A percentile compares a stretch with the other conserved stretches of the same genome.
phyloP scores from a whole-genome alignment of 83 land plant species.

The Isoetes engelmannii region DNA sequence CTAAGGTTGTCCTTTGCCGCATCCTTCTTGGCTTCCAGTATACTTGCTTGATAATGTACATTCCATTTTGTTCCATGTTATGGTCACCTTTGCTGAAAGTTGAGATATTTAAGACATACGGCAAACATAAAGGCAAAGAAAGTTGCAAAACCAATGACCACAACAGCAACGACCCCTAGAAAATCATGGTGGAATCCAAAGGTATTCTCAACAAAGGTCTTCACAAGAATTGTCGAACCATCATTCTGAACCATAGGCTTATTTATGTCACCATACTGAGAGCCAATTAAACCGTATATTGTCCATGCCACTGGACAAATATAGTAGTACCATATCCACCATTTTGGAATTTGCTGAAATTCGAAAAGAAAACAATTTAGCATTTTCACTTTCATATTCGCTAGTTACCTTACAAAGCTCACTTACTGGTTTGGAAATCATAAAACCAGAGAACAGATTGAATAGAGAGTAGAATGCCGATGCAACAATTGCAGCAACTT shows the following conservation, averaged over 20 bases:
- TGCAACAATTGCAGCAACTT: too few relatives aligned
- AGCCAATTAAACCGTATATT: slow-evolving; percentile 18
- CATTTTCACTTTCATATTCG: too few relatives aligned
- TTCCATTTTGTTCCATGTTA: too few relatives aligned
- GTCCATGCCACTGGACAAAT: slow-evolving; percentile 21
- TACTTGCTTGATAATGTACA: too few relatives aligned
- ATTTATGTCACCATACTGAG: slow-evolving; percentile 21
- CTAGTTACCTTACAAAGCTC: too few relatives aligned
- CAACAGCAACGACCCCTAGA: neutral
- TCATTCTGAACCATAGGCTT: neutral
- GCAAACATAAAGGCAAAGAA: slow-evolving; percentile 2
- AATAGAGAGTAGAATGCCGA: too few relatives aligned
- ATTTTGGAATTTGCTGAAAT: slow-evolving; percentile 19
- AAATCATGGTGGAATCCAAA: slow-evolving; percentile 4
- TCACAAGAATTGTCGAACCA: neutral
- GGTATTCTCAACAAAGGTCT: neutral
- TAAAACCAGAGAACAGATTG: too few relatives aligned
- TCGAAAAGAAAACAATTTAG: too few relatives aligned
- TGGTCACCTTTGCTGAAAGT: slow-evolving; percentile 2
- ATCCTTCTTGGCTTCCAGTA: too few relatives aligned
- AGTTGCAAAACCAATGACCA: neutral
- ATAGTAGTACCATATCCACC: slow-evolving; percentile 30
- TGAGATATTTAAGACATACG: neutral
- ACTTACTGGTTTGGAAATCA: too few relatives aligned
- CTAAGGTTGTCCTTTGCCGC: too few relatives aligned